A percentile compares a stretch with the other conserved stretches of the same genome.
phyloP scores from a whole-genome alignment of 148 eudicot species.

The Beta vulgaris region DNA sequence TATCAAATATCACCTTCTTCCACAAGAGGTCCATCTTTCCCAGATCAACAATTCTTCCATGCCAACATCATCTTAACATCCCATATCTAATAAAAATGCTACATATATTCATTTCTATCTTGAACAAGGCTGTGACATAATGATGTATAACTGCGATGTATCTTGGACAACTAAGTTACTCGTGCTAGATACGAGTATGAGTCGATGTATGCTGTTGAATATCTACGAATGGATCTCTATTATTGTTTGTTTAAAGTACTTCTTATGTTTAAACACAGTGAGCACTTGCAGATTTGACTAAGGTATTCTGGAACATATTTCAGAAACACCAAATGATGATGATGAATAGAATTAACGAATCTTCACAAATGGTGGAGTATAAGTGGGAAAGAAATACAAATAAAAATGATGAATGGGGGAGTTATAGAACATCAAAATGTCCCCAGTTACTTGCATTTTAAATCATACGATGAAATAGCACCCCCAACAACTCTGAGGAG shows the following conservation, averaged over 20 bases:
- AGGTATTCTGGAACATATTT: neutral
- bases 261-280: too few species aligned
- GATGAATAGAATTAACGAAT: constrained; percentile 26
- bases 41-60: constrained; percentile 25
- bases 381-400: constrained; percentile 8
- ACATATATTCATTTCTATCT: too few species aligned
- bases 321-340: neutral
- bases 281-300: neutral
- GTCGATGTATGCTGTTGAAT: too few species aligned
- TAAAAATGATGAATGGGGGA: neutral
- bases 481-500: too few species aligned
- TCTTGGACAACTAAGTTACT: too few species aligned
- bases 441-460: constrained; percentile 10
- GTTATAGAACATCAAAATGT: constrained; percentile 9
- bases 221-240: neutral
- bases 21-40: constrained; percentile 62
- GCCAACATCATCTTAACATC: constrained; percentile 14
- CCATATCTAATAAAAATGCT: too few species aligned
- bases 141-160: too few species aligned
- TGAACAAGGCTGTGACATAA: too few species aligned
- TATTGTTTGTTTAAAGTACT: too few species aligned
- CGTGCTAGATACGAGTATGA: too few species aligned
- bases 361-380: constrained; percentile 1
- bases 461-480: too few species aligned
- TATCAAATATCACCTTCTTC: constrained; percentile 56